Evolutionary conservation across 1,284 basidiomycete species (phyloP), one percentile per base, ranked within the genome.

Genomic region (Heimioporus retisporus): DNA sequence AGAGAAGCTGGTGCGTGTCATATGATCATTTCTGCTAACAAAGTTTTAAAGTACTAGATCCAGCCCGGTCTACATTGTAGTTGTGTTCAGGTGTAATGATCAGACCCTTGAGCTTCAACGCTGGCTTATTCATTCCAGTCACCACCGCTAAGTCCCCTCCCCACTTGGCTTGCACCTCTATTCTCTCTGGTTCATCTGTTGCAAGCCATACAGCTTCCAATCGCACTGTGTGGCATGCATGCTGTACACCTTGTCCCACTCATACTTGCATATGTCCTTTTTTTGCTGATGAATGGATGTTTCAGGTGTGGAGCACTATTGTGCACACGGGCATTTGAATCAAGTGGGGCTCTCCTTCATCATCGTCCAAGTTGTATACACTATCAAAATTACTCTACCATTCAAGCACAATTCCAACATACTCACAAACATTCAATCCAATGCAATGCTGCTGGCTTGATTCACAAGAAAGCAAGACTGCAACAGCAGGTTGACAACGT

Each of bases 291-390:
- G 60, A n/a, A 35, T 21, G 35, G 59, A 16, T 48, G 4, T 8
- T 60, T 60, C 54, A 60, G 55, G 15, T 60, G 63, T 23, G 53
- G 58, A 15, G 58, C 42, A 21, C 51, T 10, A 18, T 43, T 8
- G 4, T 64, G 54, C 42, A 25, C 23, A 55, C 31, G 28, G 35
- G 25, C 53, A 3, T 60, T 55, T 13, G 59, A 54, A 19, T 60
- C 58, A n/a, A 55, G 51, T 8, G 43, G 59, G 23, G 58, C 40
- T 21, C 55, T 63, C 25, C 40, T 40, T 46, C 43, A 16, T 8
- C 63, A 64, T 25, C 51, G 51, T 18, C 31, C 57, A 16, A 60
- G 59, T 11, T 64, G 57, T 35, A 15, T 55, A 14, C 23, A 55
- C 43, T 60, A 60, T 35, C 42, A 48, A 42, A 31, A 64, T 6